Percentiles rank a stretch among this genome's conserved stretches.
These are phyloP conservation scores for Metarhizium robertsii DNA, from an alignment of 2,329 filamentous ascomycete species.

Conservation along the genomic window DNA sequence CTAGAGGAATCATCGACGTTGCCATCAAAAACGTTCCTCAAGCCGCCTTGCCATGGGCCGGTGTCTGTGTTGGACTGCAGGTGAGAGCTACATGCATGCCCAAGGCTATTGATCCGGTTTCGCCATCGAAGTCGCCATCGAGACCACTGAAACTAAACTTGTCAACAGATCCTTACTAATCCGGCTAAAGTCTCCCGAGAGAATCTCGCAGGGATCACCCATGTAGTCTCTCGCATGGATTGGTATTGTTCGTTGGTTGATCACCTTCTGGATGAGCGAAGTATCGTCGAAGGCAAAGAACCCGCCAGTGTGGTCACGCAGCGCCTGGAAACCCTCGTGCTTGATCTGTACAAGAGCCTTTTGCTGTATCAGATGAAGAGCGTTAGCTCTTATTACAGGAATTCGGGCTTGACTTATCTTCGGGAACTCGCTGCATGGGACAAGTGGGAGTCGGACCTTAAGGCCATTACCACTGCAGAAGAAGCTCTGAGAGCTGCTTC, in stretches of 20 bases:
- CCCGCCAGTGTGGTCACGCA: conserved; percentile 3
- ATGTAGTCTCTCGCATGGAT: conserved; percentile 8
- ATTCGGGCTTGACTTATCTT: conserved; percentile 7
- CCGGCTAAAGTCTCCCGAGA: conserved; percentile 6
- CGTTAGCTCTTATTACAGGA: conserved; percentile 7
- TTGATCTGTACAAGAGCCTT: conserved; percentile 8
- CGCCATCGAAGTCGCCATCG: not conserved
- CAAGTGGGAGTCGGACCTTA: conserved; percentile 6
- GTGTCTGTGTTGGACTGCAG: conserved; percentile 9
- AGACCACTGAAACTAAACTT: not conserved
- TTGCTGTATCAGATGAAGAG: conserved; percentile 9
- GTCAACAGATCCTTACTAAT: conserved; percentile 7
- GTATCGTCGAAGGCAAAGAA: conserved; percentile 6
- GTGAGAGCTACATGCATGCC: not conserved
- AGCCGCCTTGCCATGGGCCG: conserved; percentile 8
- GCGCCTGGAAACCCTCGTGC: conserved; percentile 7
- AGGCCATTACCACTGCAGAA: conserved; percentile 5
- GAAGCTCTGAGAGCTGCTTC: conserved; percentile 7
- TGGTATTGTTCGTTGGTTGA: conserved; percentile 9
- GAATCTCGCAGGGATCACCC: conserved; percentile 7
- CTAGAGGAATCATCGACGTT: conserved; percentile 7
- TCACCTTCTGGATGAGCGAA: conserved; percentile 7
- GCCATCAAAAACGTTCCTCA: conserved; percentile 8
- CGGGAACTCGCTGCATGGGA: conserved; percentile 7
- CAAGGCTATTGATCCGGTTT: not conserved